Conservation (phyloP, 768 basidiomycete genomes). For the Nidula microcarpa region DNA sequence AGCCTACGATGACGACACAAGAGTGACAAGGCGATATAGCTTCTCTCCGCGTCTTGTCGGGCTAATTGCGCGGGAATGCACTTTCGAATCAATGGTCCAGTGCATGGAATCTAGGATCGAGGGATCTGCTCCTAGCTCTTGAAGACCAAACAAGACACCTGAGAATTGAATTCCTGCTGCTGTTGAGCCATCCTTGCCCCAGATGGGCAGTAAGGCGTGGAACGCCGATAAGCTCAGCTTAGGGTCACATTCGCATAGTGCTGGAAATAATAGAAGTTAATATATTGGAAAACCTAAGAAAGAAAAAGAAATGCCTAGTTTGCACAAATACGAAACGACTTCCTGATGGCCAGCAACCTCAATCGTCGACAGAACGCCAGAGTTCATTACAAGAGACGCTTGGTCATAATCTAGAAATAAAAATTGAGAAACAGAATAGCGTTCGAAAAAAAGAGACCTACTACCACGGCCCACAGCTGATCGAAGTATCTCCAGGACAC, state of each 20-base stretch:
- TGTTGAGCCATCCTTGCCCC: slow-evolving; percentile 2
- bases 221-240: slow-evolving; percentile 1
- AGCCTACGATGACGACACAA: slow-evolving; percentile 46
- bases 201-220: slow-evolving; percentile 8
- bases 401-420: slow-evolving; percentile 32
- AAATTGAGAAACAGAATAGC: no score
- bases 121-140: slow-evolving; percentile 41
- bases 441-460: background rate
- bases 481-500: background rate
- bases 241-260: no score
- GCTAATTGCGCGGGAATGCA: slow-evolving; percentile 5
- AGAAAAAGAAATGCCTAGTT: slow-evolving; percentile 7
- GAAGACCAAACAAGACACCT: slow-evolving; percentile 31
- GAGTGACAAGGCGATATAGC: slow-evolving; percentile 36
- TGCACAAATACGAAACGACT: slow-evolving; percentile 10
- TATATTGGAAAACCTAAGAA: background rate
- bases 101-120: slow-evolving; percentile 28
- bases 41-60: slow-evolving; percentile 21
- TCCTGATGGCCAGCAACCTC: slow-evolving; percentile 19
- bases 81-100: slow-evolving; percentile 16
- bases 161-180: slow-evolving; percentile 26
- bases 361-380: slow-evolving; percentile 33
- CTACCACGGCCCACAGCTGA: background rate
- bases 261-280: background rate
- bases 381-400: slow-evolving; percentile 35